Percentiles rank a stretch among this genome's conserved stretches.
These are phyloP conservation scores for Bathelium albidoporum DNA, from an alignment of 495 filamentous ascomycete species.

Conservation along the genomic window DNA sequence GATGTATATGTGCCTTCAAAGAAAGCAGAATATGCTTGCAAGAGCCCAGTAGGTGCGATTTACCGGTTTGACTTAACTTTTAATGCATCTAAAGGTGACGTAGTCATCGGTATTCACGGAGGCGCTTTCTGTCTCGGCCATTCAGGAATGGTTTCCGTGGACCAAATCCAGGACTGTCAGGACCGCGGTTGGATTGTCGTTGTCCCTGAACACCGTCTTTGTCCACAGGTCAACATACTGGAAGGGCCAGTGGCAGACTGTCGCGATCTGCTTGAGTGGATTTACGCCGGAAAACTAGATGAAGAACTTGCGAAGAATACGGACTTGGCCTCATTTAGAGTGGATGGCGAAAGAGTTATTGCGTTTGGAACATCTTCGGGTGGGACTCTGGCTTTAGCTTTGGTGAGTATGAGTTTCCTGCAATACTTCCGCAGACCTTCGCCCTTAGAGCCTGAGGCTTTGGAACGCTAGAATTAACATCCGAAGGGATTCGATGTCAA, in stretches of 20 bases:
- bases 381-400: not conserved
- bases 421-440: not conserved
- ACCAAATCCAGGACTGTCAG: constrained; percentile 6
- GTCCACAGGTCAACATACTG: constrained; percentile 4
- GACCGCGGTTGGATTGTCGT: constrained; percentile 6
- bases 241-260: constrained; percentile 3
- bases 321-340: not conserved
- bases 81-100: not conserved
- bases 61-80: not conserved
- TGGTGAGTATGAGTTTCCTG: not conserved
- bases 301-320: not conserved
- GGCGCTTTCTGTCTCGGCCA: constrained; percentile 4
- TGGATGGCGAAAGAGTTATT: not conserved
- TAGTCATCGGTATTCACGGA: constrained; percentile 5
- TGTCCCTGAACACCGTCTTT: constrained; percentile 3
- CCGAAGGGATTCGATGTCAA: constrained; percentile 3
- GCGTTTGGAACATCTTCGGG: constrained; percentile 5
- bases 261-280: constrained; percentile 1
- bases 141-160: constrained; percentile 3
- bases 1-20: constrained; percentile 1
- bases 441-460: not conserved
- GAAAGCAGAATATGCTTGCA: not conserved
- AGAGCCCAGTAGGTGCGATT: not conserved
- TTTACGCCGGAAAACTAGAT: not conserved
- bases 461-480: not conserved